Base-by-base conservation (phyloP, 495 filamentous ascomycete species). In the Lasiosphaeria ovina region DNA sequence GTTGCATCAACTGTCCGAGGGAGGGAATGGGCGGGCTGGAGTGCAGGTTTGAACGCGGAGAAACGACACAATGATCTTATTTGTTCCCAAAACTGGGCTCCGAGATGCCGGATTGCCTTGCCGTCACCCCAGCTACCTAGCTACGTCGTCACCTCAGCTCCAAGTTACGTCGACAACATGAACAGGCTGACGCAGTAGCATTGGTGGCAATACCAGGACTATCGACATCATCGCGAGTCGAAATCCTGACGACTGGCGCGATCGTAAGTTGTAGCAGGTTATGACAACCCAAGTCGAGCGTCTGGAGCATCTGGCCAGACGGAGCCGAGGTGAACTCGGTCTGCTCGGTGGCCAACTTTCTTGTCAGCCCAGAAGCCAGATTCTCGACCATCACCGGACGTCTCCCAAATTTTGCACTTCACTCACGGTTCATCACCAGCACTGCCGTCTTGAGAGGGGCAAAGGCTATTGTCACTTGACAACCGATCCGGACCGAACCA, bases 1-100 rank as follows among this genome's bases (percentile, higher is more conserved):
- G 31, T 24, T 61, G 64, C 65, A 63, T 50, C 24, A 56, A 36
- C 16, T 35, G 6, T 8, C 40, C 38, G 14, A 40, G 11, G 33
- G 51, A 36, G 51, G 35, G 53, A 7, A 31, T 44, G 14, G 24
- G 35, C 12, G 4, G 44, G 12, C 44, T n/a, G 2, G 16, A 11
- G 44, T 8, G 44, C 44, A 47, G 44, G 44, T 11, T n/a, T 9
- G 44, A n/a, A 14, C 12, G 11, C 11, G 11, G 44, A 47, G 44
- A 47, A 47, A n/a, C 44, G 4, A 47, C 4, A 11, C 44, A n/a
- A 1, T 47, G 12, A n/a, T n/a, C 16, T n/a, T 47, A 47, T 47
- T 47, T 47, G 44, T 47, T 14, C 24, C 24, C 24, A 24, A 24
- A 24, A 24, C 24, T 24, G 24, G 24, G 24, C 24, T 24, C 24